Evolutionary conservation across 768 basidiomycete genomes (phyloP), one percentile per base, ranked within the genome.

Genomic region (Trametes sanguinea): DNA sequence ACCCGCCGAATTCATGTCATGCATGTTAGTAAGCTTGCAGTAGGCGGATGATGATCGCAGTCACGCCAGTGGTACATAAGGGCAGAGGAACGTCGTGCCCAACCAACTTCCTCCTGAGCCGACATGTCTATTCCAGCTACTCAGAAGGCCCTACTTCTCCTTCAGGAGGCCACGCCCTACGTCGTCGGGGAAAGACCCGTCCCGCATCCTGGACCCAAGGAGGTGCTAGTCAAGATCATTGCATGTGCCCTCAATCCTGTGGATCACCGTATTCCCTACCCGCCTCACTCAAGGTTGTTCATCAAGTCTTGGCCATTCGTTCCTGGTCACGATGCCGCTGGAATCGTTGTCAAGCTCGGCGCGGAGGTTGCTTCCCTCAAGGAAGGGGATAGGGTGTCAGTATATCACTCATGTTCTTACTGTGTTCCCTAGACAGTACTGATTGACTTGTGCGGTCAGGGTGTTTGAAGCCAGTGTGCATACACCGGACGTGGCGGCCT

Each of bases 311-410:
- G 59, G 57, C 81, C 81, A 0, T 67, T 69, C 10, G 67, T 80
- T 43, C 47, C 76, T 39, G 81, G 78, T 2, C 60, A 46, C 2
- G 80, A 82, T 30, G 72, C 54, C n/a, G 76, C 79, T 6, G 80
- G 81, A 10, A 69, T 70, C 35, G 74, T 80, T 40, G 73, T 73
- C 16, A 69, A 69, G 30, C 69, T 79, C 11, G 81, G 77, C 13
- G 68, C 74, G n/a, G 74, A 69, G 0, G 81, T 81, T 1, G 71
- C 72, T 3, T 57, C 67, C 22, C 71, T 80, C 55, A 72, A 69
- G 35, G 69, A 72, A n/a, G 80, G 79, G 4, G 77, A 76, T 60
- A 73, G 66, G 54, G 73, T 79, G 75, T 76, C 44, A 61, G 75
- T 67, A 48, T 11, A 8, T 30, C 11, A 5, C 16, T 6, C 5